Conservation (phyloP, 176 grass and related monocot species). For the Cenchrus fungigraminus region DNA sequence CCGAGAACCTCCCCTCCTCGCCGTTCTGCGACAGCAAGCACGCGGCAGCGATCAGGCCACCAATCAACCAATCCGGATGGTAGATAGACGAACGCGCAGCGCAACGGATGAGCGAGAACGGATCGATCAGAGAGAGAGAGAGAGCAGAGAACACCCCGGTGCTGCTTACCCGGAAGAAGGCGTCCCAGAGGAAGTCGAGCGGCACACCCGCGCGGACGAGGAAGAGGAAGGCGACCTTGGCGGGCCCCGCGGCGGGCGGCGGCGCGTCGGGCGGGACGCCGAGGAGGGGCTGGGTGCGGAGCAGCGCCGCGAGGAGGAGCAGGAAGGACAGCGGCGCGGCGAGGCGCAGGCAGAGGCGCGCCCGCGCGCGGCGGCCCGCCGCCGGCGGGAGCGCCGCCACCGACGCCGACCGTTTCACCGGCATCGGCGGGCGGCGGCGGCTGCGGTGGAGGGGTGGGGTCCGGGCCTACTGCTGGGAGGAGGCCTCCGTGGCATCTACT, state of each 20-base stretch:
- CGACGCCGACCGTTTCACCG: conserved; percentile 57
- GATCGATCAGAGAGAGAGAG: not conserved
- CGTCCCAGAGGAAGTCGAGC: conserved; percentile 94
- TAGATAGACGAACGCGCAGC: not conserved
- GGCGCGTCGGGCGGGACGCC: conserved; percentile 8
- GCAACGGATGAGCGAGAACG: not conserved
- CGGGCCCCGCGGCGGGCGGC: conserved; percentile 31
- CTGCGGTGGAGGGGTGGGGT: not conserved
- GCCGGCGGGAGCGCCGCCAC: conserved; percentile 34
- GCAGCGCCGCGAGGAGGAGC: conserved; percentile 54
- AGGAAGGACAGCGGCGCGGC: conserved; percentile 60
- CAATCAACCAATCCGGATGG: not conserved
- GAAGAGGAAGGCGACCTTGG: conserved; percentile 95
- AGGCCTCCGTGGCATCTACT: conserved; percentile 38
- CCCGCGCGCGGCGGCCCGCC: conserved; percentile 41
- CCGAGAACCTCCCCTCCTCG: conserved; percentile 78
- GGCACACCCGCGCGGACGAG: conserved; percentile 76
- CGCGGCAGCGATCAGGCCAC: conserved; percentile 19
- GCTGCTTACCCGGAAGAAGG: conserved; percentile 82
- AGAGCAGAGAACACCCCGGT: too few relatives aligned
- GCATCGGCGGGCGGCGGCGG: conserved; percentile 41
- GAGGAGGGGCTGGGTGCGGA: conserved; percentile 49
- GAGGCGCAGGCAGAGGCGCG: conserved; percentile 75
- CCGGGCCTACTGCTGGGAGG: not conserved
- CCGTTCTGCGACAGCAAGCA: conserved; percentile 61